Evolutionary conservation across 768 basidiomycete genomes (phyloP).

Genomic region (Sarcomyxa edulis): DNA sequence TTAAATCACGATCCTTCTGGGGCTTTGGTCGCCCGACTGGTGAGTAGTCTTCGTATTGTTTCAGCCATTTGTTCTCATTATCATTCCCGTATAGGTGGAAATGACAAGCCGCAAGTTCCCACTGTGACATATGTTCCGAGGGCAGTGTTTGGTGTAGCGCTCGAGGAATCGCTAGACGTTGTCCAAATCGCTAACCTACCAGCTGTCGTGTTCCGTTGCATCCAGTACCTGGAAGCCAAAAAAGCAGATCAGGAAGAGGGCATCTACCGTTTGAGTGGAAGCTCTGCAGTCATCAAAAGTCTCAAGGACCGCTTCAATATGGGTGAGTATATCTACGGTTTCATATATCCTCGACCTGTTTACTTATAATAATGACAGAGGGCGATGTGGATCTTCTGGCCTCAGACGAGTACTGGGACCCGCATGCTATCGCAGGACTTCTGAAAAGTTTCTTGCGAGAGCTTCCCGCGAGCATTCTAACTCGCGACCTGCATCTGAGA

Average conservation of each 20-base stretch:
- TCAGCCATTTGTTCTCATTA: conserved; percentile 10
- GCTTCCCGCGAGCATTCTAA: conserved; percentile 87
- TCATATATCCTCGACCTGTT: conserved; percentile 7
- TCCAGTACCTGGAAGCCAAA: conserved; percentile 92
- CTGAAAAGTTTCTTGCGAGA: conserved; percentile 93
- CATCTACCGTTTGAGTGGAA: conserved; percentile 93
- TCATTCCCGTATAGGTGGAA: conserved; percentile 24
- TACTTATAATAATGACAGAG: conserved; percentile 44
- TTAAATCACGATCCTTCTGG: conserved; percentile 93
- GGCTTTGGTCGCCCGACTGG: conserved; percentile 72
- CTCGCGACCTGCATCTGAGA: conserved; percentile 83
- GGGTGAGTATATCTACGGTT: conserved; percentile 49
- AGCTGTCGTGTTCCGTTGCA: conserved; percentile 91
- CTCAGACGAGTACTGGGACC: conserved; percentile 93
- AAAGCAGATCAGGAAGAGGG: conserved; percentile 96
- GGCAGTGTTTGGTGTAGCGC: conserved; percentile 83
- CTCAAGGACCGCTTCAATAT: conserved; percentile 90
- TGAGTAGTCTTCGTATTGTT: conserved; percentile 16
- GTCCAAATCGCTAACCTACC: conserved; percentile 88
- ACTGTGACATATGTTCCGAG: conserved; percentile 42
- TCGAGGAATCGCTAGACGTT: conserved; percentile 85
- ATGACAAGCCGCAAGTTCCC: conserved; percentile 25
- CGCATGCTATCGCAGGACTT: conserved; percentile 93
- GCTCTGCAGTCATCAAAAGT: conserved; percentile 90
- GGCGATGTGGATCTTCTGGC: conserved; percentile 91